These are phyloP conservation scores for Leavenworthia alabamica DNA, from an alignment of 345 rosid genomes.

Conservation along the genomic window DNA sequence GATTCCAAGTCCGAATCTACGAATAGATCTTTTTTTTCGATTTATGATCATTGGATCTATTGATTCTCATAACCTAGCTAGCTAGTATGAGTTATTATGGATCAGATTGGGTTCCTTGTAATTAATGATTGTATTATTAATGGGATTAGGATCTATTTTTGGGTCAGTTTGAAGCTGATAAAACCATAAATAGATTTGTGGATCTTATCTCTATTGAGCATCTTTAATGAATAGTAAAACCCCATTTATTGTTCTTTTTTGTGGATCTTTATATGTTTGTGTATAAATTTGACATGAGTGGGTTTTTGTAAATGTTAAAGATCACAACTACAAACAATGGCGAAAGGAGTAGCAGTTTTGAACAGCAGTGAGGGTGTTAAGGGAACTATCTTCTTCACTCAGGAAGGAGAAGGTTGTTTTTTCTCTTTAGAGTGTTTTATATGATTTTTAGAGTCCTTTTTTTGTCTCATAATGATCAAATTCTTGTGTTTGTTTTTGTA, in stretches of 20 bases:
- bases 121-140: neutral
- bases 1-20: neutral
- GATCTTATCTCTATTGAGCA: neutral
- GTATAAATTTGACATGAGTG: neutral
- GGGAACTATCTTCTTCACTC: slow-evolving; percentile 71
- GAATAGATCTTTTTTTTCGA: neutral
- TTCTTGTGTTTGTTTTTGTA: slow-evolving; percentile 22
- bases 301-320: slow-evolving; percentile 30
- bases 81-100: neutral
- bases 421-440: neutral
- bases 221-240: neutral
- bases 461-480: neutral
- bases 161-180: neutral
- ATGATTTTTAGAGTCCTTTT: neutral
- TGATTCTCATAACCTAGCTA: too few relatives aligned
- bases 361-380: slow-evolving; percentile 63
- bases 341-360: slow-evolving; percentile 78
- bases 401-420: slow-evolving; percentile 67
- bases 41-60: slow-evolving; percentile 5
- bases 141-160: neutral
- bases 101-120: neutral
- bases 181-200: neutral
- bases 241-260: neutral
- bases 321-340: slow-evolving; percentile 74
- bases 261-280: neutral